phyloP scores from a whole-genome alignment of 2,329 filamentous ascomycete genomes.

The Fusarium proliferatum region DNA sequence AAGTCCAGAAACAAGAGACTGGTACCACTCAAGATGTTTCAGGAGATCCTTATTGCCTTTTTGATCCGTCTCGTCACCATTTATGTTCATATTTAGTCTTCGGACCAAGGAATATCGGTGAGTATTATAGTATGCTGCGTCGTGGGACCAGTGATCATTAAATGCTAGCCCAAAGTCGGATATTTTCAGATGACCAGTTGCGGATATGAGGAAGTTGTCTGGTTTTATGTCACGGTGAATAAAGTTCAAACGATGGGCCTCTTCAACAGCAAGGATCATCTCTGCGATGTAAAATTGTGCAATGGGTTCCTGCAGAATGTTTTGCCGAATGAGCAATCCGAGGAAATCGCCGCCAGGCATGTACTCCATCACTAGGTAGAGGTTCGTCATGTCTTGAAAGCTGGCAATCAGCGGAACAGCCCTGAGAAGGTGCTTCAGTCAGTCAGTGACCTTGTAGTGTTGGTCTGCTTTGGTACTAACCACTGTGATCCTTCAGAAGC shows the following conservation, averaged over 20 bases:
- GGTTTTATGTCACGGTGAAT: constrained; percentile 98
- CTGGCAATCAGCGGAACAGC: constrained; percentile 88
- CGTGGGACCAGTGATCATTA: constrained; percentile 94
- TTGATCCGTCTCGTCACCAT: constrained; percentile 78
- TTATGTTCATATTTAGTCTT: constrained; percentile 78
- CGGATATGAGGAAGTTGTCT: constrained; percentile 93
- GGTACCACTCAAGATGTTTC: constrained; percentile 49
- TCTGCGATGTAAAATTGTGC: constrained; percentile 92
- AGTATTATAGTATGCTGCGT: constrained; percentile 85
- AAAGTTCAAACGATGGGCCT: constrained; percentile 86
- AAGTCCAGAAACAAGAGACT: constrained; percentile 46
- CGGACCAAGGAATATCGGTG: constrained; percentile 82
- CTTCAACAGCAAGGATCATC: constrained; percentile 95
- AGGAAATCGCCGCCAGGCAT: constrained; percentile 98
- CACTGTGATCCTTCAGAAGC: constrained; percentile 88
- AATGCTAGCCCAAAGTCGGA: constrained; percentile 97
- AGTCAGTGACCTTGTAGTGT: not conserved
- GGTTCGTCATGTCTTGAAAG: constrained; percentile 84
- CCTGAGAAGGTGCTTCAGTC: constrained; percentile 57
- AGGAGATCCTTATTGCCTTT: constrained; percentile 59
- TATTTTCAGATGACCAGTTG: constrained; percentile 91
- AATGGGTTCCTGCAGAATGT: constrained; percentile 80
- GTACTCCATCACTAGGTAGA: constrained; percentile 98
- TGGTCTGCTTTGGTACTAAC: constrained; percentile 51
- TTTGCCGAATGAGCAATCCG: constrained; percentile 84